These are phyloP conservation scores for Dactylorhiza incarnata DNA, from an alignment of 106 monocot genomes.

Conservation along the genomic window DNA sequence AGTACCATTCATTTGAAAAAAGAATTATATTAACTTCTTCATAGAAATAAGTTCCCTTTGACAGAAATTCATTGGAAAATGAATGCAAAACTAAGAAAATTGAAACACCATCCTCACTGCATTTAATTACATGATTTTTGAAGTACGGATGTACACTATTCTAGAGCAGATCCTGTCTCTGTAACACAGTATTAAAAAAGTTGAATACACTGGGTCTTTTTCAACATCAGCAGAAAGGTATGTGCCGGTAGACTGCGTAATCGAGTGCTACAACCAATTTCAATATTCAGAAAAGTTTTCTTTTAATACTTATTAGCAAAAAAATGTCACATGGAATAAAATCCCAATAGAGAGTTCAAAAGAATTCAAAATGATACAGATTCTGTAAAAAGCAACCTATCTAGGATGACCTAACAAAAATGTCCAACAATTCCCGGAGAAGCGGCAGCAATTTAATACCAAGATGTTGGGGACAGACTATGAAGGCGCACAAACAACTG, in stretches of 20 bases:
- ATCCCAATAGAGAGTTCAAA: not conserved
- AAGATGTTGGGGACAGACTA: no score
- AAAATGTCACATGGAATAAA: not conserved
- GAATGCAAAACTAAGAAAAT: not conserved
- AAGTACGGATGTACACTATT: not conserved
- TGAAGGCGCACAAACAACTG: no score
- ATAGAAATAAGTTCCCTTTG: not conserved
- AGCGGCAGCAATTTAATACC: no score
- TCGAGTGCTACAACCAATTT: not conserved
- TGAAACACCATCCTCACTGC: not conserved
- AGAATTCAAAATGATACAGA: not conserved
- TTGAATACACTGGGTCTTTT: not conserved
- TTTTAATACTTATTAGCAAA: not conserved
- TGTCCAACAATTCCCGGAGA: no score
- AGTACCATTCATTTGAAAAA: not conserved
- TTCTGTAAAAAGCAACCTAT: no score
- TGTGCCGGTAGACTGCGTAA: not conserved
- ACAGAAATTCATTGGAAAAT: not conserved
- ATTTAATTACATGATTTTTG: not conserved
- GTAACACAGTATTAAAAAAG: not conserved
- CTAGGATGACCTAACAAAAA: no score
- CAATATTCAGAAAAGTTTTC: not conserved
- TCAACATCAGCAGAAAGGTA: not conserved
- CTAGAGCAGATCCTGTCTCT: not conserved
- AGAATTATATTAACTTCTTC: not conserved